Conservation (phyloP, 306 rosid species). For the Herpetospermum pedunculosum region DNA sequence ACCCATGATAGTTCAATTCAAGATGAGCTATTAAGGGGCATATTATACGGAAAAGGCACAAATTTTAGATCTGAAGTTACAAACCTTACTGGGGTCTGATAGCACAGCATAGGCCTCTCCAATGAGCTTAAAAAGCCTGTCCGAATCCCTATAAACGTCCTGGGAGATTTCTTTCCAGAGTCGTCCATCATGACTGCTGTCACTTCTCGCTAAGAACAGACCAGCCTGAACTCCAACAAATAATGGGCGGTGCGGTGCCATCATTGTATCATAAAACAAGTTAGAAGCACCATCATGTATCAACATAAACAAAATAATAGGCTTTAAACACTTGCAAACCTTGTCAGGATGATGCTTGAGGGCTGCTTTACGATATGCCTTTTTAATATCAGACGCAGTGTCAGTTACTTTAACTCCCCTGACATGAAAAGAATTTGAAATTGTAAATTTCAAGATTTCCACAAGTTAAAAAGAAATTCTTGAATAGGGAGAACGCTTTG, state of each 20-base stretch:
- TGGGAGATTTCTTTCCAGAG: constrained; percentile 77
- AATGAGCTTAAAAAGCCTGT: constrained; percentile 85
- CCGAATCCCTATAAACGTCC: constrained; percentile 81
- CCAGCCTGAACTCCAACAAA: constrained; percentile 59
- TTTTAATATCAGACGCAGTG: constrained; percentile 45
- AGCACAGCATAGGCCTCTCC: constrained; percentile 94
- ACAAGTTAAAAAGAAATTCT: neutral
- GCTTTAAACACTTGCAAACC: constrained; percentile 28
- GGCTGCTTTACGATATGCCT: constrained; percentile 70
- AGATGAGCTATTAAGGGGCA: neutral
- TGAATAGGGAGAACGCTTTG: neutral
- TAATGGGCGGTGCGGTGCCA: neutral
- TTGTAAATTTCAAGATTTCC: constrained; percentile 9
- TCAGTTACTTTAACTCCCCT: constrained; percentile 48
- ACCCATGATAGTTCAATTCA: too few relatives aligned
- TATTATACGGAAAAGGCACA: neutral
- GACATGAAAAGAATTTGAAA: constrained; percentile 12
- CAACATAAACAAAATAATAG: constrained; percentile 9
- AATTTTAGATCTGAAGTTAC: constrained; percentile 8
- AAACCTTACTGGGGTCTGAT: constrained; percentile 75
- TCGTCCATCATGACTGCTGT: constrained; percentile 60
- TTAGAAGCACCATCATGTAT: neutral
- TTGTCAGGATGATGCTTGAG: constrained; percentile 74
- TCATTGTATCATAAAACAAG: neutral
- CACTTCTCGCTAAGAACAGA: constrained; percentile 74